Evolutionary conservation across 208 protist genomes (phyloP).

Genomic region (Phytomonas serpens): DNA sequence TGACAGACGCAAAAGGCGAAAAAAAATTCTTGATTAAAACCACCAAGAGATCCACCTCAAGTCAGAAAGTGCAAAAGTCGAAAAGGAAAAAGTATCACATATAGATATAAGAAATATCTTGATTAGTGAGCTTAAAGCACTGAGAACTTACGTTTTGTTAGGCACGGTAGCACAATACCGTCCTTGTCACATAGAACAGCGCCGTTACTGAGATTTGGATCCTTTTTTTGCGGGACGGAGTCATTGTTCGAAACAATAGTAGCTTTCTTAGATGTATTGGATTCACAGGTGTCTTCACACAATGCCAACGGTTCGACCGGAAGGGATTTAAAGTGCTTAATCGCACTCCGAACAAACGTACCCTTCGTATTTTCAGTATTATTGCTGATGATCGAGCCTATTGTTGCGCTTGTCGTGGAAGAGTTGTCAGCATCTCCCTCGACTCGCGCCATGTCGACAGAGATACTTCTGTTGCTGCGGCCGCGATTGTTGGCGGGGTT

Average conservation of each 20-base stretch:
- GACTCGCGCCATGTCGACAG: not conserved
- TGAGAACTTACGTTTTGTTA: not conserved
- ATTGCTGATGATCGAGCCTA: too few species aligned
- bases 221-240: not conserved
- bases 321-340: not conserved
- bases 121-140: not conserved
- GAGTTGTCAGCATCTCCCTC: not conserved
- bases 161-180: not conserved
- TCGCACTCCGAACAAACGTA: not conserved
- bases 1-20: not conserved
- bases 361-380: not conserved
- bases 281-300: not conserved
- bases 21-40: not conserved
- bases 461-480: not conserved
- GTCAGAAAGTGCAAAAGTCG: not conserved
- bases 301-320: not conserved
- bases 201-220: not conserved
- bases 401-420: too few species aligned
- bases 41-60: not conserved
- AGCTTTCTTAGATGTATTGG: not conserved
- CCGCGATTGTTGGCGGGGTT: not conserved
- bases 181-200: not conserved
- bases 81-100: not conserved
- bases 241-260: not conserved
- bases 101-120: not conserved